These are phyloP conservation scores for Thalassiosira profunda DNA, from an alignment of 108 stramenopile species.

Conservation along the genomic window DNA sequence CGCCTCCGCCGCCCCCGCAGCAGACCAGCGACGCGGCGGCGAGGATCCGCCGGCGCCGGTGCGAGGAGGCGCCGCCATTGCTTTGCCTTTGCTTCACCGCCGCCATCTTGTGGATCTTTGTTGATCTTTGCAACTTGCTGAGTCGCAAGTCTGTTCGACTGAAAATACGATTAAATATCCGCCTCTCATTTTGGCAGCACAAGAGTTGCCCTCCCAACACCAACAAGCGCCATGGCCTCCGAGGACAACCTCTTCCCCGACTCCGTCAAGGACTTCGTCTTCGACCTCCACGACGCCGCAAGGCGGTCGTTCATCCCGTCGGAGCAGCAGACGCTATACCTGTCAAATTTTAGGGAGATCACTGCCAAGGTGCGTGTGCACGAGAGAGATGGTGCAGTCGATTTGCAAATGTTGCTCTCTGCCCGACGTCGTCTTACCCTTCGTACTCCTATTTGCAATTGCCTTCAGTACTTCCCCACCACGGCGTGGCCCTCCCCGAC, in stretches of 20 bases:
- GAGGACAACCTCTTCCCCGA: conserved; percentile 56
- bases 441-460: conserved; percentile 6
- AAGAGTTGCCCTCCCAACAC: background rate
- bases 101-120: too few species aligned
- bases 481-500: conserved; percentile 88
- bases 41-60: too few species aligned
- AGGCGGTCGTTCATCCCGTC: conserved; percentile 77
- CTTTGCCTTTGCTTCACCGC: too few species aligned
- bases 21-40: too few species aligned
- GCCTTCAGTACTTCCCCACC: conserved; percentile 76
- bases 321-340: conserved; percentile 72
- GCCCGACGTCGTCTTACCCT: background rate
- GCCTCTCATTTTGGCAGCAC: too few species aligned
- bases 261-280: conserved; percentile 91
- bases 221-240: conserved; percentile 15
- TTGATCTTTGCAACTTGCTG: too few species aligned
- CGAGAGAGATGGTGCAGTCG: too few species aligned
- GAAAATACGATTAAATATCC: too few species aligned
- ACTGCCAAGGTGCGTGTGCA: conserved; percentile 62
- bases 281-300: conserved; percentile 92
- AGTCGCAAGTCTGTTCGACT: too few species aligned
- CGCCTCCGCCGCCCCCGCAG: too few species aligned
- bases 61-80: too few species aligned
- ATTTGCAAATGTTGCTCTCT: background rate
- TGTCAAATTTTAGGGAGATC: conserved; percentile 66